Evolutionary conservation across 805 yeast species (phyloP).

Genomic region (Pichia scutulata): DNA sequence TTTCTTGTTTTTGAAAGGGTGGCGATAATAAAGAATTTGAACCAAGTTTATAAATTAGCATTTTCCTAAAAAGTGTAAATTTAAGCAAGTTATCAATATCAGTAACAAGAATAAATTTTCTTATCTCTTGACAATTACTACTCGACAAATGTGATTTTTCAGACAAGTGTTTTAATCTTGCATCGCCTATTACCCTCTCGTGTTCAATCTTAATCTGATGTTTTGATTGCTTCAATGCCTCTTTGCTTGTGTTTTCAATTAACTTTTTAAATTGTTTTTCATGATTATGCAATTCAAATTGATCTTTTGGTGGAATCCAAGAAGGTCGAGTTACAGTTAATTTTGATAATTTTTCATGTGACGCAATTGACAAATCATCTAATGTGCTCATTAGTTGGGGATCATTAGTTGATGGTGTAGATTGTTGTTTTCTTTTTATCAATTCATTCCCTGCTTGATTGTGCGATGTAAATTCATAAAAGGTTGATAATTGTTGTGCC

Average conservation of each 20-base stretch:
- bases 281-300: conserved; percentile 45
- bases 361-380: conserved; percentile 54
- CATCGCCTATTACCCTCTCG: conserved; percentile 28
- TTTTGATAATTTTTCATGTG: conserved; percentile 48
- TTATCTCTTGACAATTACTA: conserved; percentile 27
- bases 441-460: conserved; percentile 31
- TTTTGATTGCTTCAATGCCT: conserved; percentile 25
- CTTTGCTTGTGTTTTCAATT: conserved; percentile 28
- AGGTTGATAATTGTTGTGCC: conserved; percentile 34
- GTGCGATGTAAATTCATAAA: conserved; percentile 33
- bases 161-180: conserved; percentile 26
- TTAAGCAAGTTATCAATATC: conserved; percentile 16
- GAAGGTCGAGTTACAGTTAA: conserved; percentile 61
- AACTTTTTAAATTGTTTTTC: conserved; percentile 43
- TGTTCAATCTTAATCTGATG: conserved; percentile 28
- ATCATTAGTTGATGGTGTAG: conserved; percentile 19
- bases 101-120: conserved; percentile 28
- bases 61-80: conserved; percentile 16
- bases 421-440: conserved; percentile 21
- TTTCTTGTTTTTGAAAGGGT: background rate
- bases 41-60: conserved; percentile 9
- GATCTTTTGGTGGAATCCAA: conserved; percentile 61
- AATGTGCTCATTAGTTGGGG: conserved; percentile 17
- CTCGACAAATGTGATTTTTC: conserved; percentile 21
- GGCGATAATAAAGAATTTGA: conserved; percentile 1